Conservation (phyloP, 805 yeast species). For the Lachancea mirantina region DNA sequence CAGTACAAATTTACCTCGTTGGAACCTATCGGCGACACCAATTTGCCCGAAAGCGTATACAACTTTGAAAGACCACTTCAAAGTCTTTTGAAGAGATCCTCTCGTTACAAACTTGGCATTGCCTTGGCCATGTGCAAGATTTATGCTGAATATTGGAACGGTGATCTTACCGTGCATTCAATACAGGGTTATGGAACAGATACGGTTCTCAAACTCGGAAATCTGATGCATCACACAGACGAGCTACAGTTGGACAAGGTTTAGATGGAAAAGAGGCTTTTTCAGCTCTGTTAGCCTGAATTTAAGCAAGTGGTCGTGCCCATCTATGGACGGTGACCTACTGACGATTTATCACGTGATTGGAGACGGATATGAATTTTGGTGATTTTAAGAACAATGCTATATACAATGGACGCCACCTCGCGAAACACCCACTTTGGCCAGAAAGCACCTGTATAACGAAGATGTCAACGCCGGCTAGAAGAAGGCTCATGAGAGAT, state of each 20-base stretch:
- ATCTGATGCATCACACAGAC: conserved; percentile 62
- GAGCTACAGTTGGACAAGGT: conserved; percentile 69
- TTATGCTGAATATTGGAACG: conserved; percentile 96
- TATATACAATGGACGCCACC: no score
- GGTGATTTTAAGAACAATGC: no score
- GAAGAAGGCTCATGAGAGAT: conserved; percentile 97
- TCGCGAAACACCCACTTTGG: no score
- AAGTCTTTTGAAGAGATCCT: conserved; percentile 63
- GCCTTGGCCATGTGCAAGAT: conserved; percentile 91
- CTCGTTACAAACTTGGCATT: conserved; percentile 69
- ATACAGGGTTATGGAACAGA: conserved; percentile 91
- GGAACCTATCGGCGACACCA: conserved; percentile 28
- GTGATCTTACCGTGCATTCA: conserved; percentile 73
- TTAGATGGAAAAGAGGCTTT: conserved; percentile 16
- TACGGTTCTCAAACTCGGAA: conserved; percentile 69
- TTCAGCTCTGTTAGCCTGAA: not conserved
- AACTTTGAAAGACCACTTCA: conserved; percentile 43
- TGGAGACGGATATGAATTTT: no score
- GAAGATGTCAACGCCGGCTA: conserved; percentile 94
- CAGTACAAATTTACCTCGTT: conserved; percentile 35
- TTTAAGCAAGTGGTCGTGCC: not conserved
- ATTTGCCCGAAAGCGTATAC: conserved; percentile 18
- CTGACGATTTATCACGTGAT: no score
- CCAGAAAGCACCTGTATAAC: no score
- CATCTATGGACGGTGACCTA: no score